Conservation (phyloP, 192 early-diverging fungal species). For the Dispira parvispora region DNA sequence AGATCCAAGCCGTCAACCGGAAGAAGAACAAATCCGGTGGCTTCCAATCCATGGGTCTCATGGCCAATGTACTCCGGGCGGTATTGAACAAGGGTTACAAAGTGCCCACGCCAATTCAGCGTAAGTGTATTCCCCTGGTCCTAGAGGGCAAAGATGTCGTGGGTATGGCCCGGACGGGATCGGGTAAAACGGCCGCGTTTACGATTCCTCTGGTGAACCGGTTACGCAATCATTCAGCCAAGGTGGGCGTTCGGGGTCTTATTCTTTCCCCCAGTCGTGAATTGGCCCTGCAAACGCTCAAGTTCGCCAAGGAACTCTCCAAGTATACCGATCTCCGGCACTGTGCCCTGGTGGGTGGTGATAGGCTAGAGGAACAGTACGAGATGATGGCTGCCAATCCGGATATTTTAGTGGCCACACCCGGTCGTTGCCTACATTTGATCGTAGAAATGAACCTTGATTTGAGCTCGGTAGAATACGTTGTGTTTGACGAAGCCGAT, state of each 20-base stretch:
- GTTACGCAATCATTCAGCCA: conserved; percentile 76
- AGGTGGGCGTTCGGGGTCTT: conserved; percentile 58
- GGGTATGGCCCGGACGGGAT: conserved; percentile 96
- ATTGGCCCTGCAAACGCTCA: conserved; percentile 89
- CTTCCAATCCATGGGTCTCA: conserved; percentile 94
- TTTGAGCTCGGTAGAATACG: conserved; percentile 75
- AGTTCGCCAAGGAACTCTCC: conserved; percentile 77
- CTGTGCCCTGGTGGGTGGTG: conserved; percentile 86
- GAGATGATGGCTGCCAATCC: conserved; percentile 83
- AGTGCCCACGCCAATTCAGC: conserved; percentile 96
- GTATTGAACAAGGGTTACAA: conserved; percentile 89
- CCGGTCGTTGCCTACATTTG: conserved; percentile 68
- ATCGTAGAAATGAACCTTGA: conserved; percentile 85
- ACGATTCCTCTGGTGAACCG: conserved; percentile 82
- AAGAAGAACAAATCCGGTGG: conserved; percentile 94
- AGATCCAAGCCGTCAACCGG: conserved; percentile 34
- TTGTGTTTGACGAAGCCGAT: conserved; percentile 99
- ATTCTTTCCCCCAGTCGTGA: conserved; percentile 91
- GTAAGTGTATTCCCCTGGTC: conserved; percentile 83
- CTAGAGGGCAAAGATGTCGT: conserved; percentile 87
- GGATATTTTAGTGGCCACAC: conserved; percentile 77
- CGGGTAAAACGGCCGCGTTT: conserved; percentile 94
- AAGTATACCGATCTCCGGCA: conserved; percentile 87
- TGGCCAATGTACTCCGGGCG: conserved; percentile 65
- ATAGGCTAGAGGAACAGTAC: conserved; percentile 95